phyloP scores from a whole-genome alignment of 108 stramenopile species.

The Discostella pseudostelligera region DNA sequence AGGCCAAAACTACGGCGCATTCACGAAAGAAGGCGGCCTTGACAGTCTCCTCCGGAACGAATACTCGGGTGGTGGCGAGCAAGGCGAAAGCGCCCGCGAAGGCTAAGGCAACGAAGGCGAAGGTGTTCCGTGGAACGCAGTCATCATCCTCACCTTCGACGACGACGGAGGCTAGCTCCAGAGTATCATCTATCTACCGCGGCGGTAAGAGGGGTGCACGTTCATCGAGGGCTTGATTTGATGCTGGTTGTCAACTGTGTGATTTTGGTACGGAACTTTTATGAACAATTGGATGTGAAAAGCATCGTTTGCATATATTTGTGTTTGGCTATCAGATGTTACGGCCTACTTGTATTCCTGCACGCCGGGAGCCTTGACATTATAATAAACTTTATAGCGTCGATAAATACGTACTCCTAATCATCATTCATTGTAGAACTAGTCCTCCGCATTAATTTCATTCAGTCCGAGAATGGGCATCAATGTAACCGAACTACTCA shows the following conservation, averaged over 20 bases:
- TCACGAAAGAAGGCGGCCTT: constrained; percentile 17
- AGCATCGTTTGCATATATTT: neutral
- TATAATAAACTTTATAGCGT: no score
- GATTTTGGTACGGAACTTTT: neutral
- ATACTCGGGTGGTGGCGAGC: constrained; percentile 6
- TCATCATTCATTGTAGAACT: neutral
- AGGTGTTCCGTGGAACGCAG: neutral
- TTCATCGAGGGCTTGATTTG: neutral
- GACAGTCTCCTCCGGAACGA: constrained; percentile 7
- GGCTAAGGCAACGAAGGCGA: constrained; percentile 2
- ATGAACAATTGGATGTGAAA: neutral
- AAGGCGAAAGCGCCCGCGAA: constrained; percentile 20
- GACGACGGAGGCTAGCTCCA: constrained; percentile 27
- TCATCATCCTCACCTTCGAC: constrained; percentile 25
- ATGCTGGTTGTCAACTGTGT: neutral
- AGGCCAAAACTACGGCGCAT: constrained; percentile 5
- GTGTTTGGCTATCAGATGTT: no score
- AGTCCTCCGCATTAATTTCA: neutral
- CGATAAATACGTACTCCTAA: neutral
- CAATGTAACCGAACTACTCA: no score
- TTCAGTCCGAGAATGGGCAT: neutral
- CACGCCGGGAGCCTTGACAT: no score
- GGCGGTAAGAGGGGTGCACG: constrained; percentile 9
- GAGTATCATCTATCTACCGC: constrained; percentile 6
- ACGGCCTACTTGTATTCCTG: no score